These are phyloP conservation scores for Pseudovirgaria hyperparasitica DNA, from an alignment of 2,329 filamentous ascomycete genomes.

Conservation along the genomic window DNA sequence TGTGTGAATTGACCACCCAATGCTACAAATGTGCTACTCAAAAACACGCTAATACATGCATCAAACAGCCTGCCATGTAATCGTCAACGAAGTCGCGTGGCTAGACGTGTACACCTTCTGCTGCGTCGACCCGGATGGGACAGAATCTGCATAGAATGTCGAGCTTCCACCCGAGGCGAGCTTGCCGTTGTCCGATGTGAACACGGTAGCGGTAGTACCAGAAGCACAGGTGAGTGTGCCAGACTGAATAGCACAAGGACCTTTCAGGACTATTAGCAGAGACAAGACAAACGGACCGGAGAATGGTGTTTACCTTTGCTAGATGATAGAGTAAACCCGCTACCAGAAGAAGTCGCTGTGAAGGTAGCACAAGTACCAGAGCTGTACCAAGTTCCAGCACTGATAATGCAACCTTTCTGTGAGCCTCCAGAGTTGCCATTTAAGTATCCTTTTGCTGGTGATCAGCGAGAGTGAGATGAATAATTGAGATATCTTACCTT, in stretches of 20 bases:
- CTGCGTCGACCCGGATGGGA: constrained; percentile 30
- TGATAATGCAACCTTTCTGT: constrained; percentile 54
- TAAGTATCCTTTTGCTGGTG: constrained; percentile 47
- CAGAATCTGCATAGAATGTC: constrained; percentile 31
- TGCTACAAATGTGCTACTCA: too few relatives aligned
- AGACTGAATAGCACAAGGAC: constrained; percentile 42
- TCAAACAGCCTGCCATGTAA: constrained; percentile 25
- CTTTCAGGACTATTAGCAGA: too few relatives aligned
- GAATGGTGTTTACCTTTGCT: constrained; percentile 23
- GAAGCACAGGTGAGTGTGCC: constrained; percentile 44
- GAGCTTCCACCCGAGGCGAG: constrained; percentile 26
- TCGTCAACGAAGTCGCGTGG: constrained; percentile 19
- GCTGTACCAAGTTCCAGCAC: constrained; percentile 53
- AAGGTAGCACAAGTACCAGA: constrained; percentile 56
- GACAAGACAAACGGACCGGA: constrained; percentile 4
- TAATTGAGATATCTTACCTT: too few relatives aligned
- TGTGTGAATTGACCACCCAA: too few relatives aligned
- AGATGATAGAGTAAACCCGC: constrained; percentile 18
- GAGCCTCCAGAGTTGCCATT: constrained; percentile 39
- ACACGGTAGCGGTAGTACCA: constrained; percentile 27
- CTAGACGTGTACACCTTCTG: constrained; percentile 28
- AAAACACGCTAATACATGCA: too few relatives aligned
- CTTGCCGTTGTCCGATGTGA: constrained; percentile 22
- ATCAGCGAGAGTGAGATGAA: too few relatives aligned
- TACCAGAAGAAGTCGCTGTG: constrained; percentile 32